Percentiles rank a stretch among this genome's conserved stretches.
Evolutionary conservation across 2,329 filamentous ascomycete genomes (phyloP).

Genomic region (Aspergillus brunneoviolaceus): DNA sequence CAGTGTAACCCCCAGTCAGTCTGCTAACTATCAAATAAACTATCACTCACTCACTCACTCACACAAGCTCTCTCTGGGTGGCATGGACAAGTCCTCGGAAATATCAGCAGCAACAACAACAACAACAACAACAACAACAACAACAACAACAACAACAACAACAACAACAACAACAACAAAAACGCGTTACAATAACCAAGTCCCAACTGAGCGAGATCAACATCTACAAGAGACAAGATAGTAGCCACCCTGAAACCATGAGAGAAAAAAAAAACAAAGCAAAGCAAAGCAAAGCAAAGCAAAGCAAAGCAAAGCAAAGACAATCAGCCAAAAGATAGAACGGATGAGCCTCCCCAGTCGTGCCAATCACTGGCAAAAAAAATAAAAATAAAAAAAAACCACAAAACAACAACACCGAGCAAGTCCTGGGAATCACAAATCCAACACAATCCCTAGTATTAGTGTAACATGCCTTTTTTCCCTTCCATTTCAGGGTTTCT

Average conservation of each 20-base stretch:
- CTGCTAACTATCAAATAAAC: too few relatives aligned
- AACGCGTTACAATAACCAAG: not conserved
- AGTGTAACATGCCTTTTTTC: conserved; percentile 9
- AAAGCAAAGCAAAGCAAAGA: not conserved
- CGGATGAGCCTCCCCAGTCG: not conserved
- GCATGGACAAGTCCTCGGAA: not conserved
- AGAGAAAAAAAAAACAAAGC: not conserved
- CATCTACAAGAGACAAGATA: not conserved
- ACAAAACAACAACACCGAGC: conserved; percentile 2
- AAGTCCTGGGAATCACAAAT: not conserved
- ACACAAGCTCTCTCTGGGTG: not conserved
- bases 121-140: too few relatives aligned
- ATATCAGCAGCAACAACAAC: too few relatives aligned
- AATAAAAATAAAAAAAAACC: conserved; percentile 7
- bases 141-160: too few relatives aligned
- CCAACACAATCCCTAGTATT: conserved; percentile 12
- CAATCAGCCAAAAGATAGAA: not conserved
- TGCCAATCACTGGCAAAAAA: conserved; percentile 6
- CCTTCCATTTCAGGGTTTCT: not conserved
- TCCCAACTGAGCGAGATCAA: too few relatives aligned
- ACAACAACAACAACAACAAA: too few relatives aligned
- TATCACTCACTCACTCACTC: not conserved
- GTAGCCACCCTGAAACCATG: not conserved
- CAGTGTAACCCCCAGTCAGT: not conserved
- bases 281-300: not conserved